Evolutionary conservation across 139 green algal species (phyloP).

Genomic region (Pseudopediastrum boryanum): DNA sequence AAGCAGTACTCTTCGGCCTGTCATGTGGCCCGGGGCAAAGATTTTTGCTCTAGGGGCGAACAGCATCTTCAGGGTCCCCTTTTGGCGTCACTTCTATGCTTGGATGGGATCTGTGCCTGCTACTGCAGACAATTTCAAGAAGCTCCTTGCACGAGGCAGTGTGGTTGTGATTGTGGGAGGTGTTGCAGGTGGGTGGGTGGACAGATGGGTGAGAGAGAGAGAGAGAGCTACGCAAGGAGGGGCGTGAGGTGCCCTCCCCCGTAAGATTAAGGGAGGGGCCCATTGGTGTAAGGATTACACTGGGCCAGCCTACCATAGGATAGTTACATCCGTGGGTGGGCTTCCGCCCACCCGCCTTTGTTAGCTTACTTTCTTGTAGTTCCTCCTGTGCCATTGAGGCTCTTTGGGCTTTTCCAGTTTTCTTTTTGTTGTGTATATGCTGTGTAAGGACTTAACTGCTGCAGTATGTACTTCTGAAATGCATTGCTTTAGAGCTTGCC

Average conservation of each 20-base stretch:
- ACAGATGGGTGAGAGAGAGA: background rate
- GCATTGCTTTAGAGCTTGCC: too few relatives aligned
- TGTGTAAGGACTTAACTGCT: too few relatives aligned
- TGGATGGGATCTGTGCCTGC: slow-evolving; percentile 39
- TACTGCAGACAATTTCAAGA: slow-evolving; percentile 13
- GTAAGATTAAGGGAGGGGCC: too few relatives aligned
- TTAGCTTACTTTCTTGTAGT: too few relatives aligned
- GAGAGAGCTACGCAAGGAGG: background rate
- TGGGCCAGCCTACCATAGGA: too few relatives aligned
- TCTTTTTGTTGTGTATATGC: too few relatives aligned
- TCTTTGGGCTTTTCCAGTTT: too few relatives aligned
- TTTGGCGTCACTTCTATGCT: slow-evolving; percentile 42
- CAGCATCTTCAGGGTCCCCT: slow-evolving; percentile 32
- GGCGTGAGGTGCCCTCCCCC: background rate
- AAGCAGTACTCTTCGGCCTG: slow-evolving; percentile 6
- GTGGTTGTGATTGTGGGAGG: slow-evolving; percentile 30
- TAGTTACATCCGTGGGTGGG: too few relatives aligned
- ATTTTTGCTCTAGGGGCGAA: slow-evolving; percentile 30
- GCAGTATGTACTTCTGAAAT: too few relatives aligned
- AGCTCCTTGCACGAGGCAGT: slow-evolving; percentile 28
- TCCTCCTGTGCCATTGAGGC: too few relatives aligned
- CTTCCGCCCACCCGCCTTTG: too few relatives aligned
- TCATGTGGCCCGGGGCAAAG: slow-evolving; percentile 22
- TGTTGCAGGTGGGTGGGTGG: background rate
- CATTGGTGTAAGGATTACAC: too few relatives aligned